Evolutionary conservation across 2,329 filamentous ascomycete genomes (phyloP).

Genomic region (Cytospora piceae): DNA sequence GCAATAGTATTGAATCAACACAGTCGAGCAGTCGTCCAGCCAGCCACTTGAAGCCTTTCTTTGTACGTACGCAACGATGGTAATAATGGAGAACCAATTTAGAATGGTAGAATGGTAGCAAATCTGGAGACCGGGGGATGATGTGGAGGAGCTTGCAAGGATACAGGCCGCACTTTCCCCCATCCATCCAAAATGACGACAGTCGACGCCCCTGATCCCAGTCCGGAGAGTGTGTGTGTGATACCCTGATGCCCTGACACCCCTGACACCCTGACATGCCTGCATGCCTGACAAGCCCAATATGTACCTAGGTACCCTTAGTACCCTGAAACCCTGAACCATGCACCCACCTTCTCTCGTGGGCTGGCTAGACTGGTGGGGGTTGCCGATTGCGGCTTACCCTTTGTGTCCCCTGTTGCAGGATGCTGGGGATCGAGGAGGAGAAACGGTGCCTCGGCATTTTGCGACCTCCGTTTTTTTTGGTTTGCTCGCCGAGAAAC

Average conservation of each 20-base stretch:
- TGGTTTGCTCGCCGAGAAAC: not conserved
- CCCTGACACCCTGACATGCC: not conserved
- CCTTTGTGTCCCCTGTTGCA: not conserved
- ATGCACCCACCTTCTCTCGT: slow-evolving; percentile 14
- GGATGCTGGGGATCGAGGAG: not conserved
- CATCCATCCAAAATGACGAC: slow-evolving; percentile 24
- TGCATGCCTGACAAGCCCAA: too few relatives aligned
- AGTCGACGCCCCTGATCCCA: slow-evolving; percentile 13
- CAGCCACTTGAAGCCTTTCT: slow-evolving; percentile 18
- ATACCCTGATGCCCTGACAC: slow-evolving; percentile 15
- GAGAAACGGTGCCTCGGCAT: slow-evolving; percentile 9
- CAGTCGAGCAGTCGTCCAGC: slow-evolving; percentile 3
- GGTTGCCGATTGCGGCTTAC: slow-evolving; percentile 19
- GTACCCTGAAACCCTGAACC: slow-evolving; percentile 5
- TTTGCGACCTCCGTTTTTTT: slow-evolving; percentile 5
- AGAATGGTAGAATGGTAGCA: slow-evolving; percentile 2
- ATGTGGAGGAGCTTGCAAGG: slow-evolving; percentile 22
- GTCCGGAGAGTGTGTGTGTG: slow-evolving; percentile 4
- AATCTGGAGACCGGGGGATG: slow-evolving; percentile 18
- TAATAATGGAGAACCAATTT: slow-evolving; percentile 27
- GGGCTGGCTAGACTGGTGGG: slow-evolving; percentile 3
- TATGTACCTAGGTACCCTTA: slow-evolving; percentile 6
- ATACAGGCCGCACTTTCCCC: slow-evolving; percentile 16
- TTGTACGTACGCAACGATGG: slow-evolving; percentile 28
- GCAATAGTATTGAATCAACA: slow-evolving; percentile 8